phyloP scores from a whole-genome alignment of 1,284 basidiomycete species.

The Ceratobasidium sp. region DNA sequence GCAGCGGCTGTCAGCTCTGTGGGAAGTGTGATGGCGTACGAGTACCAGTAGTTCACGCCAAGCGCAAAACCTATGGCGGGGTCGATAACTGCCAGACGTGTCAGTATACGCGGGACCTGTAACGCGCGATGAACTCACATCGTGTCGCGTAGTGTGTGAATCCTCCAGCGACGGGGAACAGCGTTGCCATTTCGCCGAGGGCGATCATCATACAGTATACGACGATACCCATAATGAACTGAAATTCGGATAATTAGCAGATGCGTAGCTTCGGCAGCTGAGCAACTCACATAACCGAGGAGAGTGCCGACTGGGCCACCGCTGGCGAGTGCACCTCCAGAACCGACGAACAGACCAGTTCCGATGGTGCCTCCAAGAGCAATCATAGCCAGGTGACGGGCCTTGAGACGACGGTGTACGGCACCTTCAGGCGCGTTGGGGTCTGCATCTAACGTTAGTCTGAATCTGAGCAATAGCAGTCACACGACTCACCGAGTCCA shows the following conservation, averaged over 20 bases:
- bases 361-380: conserved; percentile 64
- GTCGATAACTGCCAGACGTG: conserved; percentile 50
- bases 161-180: conserved; percentile 58
- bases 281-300: conserved; percentile 55
- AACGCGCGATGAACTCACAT: conserved; percentile 6
- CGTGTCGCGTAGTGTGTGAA: conserved; percentile 48
- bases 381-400: neutral
- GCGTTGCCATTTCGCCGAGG: conserved; percentile 58
- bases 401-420: conserved; percentile 28
- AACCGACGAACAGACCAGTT: conserved; percentile 61
- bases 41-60: conserved; percentile 63
- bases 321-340: conserved; percentile 56
- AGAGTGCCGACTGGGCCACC: conserved; percentile 61
- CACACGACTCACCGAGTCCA: conserved; percentile 20
- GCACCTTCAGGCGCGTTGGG: conserved; percentile 25
- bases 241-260: too few relatives aligned
- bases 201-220: conserved; percentile 56
- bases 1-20: conserved; percentile 56
- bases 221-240: conserved; percentile 50
- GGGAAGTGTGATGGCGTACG: conserved; percentile 56
- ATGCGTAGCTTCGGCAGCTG: conserved; percentile 11
- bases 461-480: neutral
- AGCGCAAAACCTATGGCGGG: conserved; percentile 65
- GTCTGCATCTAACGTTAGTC: conserved; percentile 3
- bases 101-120: neutral